phyloP scores from a whole-genome alignment of 345 rosid species.

The Acer saccharum region DNA sequence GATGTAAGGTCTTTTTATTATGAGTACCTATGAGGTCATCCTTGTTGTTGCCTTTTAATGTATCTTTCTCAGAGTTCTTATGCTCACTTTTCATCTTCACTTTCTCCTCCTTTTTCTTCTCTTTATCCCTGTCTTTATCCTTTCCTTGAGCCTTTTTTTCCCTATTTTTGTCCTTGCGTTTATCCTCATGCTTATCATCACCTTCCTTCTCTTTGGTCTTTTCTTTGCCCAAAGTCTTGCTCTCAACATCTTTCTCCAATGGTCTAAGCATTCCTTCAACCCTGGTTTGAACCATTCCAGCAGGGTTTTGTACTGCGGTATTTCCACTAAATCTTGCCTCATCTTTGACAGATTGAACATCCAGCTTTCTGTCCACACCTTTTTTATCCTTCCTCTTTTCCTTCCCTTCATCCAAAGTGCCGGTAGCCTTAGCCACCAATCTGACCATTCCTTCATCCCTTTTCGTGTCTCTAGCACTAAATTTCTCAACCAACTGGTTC shows the following conservation, averaged over 20 bases:
- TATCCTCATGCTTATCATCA: conserved; percentile 33
- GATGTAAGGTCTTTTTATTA: conserved; percentile 23
- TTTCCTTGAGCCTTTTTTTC: conserved; percentile 33
- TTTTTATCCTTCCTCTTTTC: conserved; percentile 37
- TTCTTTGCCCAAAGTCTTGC: conserved; percentile 35
- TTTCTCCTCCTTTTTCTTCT: conserved; percentile 33
- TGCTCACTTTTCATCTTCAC: conserved; percentile 25
- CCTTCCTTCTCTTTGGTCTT: conserved; percentile 37
- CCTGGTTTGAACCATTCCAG: conserved; percentile 33
- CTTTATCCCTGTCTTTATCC: conserved; percentile 36
- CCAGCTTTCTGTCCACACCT: conserved; percentile 33
- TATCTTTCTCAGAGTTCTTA: conserved; percentile 31
- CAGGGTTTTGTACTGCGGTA: conserved; percentile 25
- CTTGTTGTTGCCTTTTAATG: conserved; percentile 31
- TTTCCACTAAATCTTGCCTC: conserved; percentile 31
- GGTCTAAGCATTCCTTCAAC: conserved; percentile 31
- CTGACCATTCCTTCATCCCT: conserved; percentile 39
- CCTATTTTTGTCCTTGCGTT: conserved; percentile 27
- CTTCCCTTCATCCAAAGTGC: conserved; percentile 29
- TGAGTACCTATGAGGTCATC: conserved; percentile 24
- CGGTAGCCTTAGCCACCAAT: conserved; percentile 24
- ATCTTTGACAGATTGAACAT: conserved; percentile 31
- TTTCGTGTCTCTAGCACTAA: conserved; percentile 24
- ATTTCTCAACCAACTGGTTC: conserved; percentile 34
- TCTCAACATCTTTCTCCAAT: conserved; percentile 28